Evolutionary conservation across 2,329 filamentous ascomycete genomes (phyloP).

Genomic region (Clonostachys solani): DNA sequence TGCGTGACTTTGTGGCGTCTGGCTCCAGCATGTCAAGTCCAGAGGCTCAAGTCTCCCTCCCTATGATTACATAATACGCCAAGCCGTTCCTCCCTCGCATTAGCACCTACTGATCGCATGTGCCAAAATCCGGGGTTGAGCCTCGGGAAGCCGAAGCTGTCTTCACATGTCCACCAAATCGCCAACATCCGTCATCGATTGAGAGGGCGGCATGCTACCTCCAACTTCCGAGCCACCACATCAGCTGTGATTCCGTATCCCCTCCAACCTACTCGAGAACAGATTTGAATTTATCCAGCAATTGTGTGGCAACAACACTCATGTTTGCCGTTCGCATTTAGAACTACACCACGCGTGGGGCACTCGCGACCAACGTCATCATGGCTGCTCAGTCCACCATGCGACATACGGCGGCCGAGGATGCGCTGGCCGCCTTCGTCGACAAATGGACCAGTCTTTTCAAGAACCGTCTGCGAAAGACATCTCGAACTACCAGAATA

Average conservation of each 20-base stretch:
- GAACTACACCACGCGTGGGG: background rate
- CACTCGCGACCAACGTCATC: slow-evolving; percentile 3
- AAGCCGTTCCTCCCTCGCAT: no score
- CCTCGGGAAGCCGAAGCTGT: no score
- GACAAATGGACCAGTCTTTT: slow-evolving; percentile 53
- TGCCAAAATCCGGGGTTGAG: no score
- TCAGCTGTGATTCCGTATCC: no score
- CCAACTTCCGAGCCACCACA: background rate
- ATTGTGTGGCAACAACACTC: background rate
- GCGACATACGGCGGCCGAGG: slow-evolving; percentile 58
- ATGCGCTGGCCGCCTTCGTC: slow-evolving; percentile 61
- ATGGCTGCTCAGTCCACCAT: slow-evolving; percentile 92
- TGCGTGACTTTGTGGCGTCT: no score
- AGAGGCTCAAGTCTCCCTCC: no score
- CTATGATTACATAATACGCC: no score
- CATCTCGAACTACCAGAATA: slow-evolving; percentile 68
- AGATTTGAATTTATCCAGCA: background rate
- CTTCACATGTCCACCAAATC: no score
- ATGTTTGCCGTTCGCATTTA: no score
- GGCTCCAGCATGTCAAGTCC: no score
- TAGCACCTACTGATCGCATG: no score
- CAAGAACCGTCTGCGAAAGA: slow-evolving; percentile 51
- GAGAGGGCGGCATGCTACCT: background rate
- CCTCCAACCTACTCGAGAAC: background rate
- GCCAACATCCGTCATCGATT: background rate